Evolutionary conservation across 208 protist species (phyloP).

Genomic region (Trypanosoma boissoni): DNA sequence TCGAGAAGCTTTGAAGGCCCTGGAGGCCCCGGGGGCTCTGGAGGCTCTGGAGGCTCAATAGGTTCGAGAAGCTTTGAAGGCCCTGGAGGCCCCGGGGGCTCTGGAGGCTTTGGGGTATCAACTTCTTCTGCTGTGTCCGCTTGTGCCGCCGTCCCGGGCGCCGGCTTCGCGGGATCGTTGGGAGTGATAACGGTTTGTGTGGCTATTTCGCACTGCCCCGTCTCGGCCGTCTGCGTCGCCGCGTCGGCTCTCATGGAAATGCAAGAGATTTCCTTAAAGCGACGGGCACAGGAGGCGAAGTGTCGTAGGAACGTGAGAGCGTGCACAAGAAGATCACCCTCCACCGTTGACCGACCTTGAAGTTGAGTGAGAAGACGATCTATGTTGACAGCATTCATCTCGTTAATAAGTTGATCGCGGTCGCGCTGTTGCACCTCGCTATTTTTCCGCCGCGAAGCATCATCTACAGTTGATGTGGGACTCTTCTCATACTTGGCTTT

Average conservation of each 20-base stretch:
- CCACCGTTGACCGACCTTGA: conserved; percentile 5
- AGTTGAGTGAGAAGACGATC: conserved; percentile 33
- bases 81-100: too few relatives aligned
- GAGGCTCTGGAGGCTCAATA: too few relatives aligned
- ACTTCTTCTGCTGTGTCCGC: too few relatives aligned
- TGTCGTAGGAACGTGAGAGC: conserved; percentile 36
- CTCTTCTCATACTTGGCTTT: conserved; percentile 39
- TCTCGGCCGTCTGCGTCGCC: too few relatives aligned
- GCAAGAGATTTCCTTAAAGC: conserved; percentile 10
- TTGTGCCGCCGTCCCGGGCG: too few relatives aligned
- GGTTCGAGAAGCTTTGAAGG: too few relatives aligned
- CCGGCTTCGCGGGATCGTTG: too few relatives aligned
- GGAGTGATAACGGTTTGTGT: too few relatives aligned
- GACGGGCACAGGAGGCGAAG: conserved; percentile 24
- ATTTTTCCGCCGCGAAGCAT: neutral
- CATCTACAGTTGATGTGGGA: neutral
- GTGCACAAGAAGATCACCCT: conserved; percentile 34
- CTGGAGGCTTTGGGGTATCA: too few relatives aligned
- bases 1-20: too few relatives aligned
- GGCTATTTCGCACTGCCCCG: neutral
- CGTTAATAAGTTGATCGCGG: neutral
- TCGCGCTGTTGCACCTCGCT: neutral
- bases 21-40: too few relatives aligned
- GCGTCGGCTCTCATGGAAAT: neutral
- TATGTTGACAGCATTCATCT: conserved; percentile 33